These are phyloP conservation scores for Teratosphaeriaceae sp. DNA, from an alignment of 2,329 filamentous ascomycete genomes.

Conservation along the genomic window DNA sequence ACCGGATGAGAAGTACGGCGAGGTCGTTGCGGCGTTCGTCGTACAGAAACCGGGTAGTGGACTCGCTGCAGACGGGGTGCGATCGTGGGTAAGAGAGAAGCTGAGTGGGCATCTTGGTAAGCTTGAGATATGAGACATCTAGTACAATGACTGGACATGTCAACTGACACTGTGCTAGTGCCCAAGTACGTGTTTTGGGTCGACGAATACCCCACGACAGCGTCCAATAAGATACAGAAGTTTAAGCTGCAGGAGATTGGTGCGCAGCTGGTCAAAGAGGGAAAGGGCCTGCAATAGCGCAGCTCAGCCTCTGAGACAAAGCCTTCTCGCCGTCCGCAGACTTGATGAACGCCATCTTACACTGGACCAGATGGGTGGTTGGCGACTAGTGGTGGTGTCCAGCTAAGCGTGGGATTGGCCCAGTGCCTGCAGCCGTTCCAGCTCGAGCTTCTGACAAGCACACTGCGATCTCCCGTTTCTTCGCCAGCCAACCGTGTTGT, in stretches of 20 bases:
- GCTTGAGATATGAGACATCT: slow-evolving; percentile 13
- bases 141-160: too few relatives aligned
- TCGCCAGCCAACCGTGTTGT: too few relatives aligned
- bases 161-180: slow-evolving; percentile 38
- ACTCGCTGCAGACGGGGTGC: slow-evolving; percentile 54
- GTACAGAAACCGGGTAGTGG: slow-evolving; percentile 45
- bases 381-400: too few relatives aligned
- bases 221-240: slow-evolving; percentile 95
- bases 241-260: slow-evolving; percentile 72
- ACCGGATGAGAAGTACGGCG: slow-evolving; percentile 74
- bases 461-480: too few relatives aligned
- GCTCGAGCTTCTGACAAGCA: too few relatives aligned
- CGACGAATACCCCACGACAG: slow-evolving; percentile 83
- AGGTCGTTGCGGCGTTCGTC: slow-evolving; percentile 80
- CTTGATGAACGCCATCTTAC: too few relatives aligned
- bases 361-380: too few relatives aligned
- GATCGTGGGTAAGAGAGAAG: slow-evolving; percentile 63
- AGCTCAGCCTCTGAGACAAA: too few relatives aligned
- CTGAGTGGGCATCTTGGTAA: slow-evolving; percentile 64
- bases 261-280: slow-evolving; percentile 39
- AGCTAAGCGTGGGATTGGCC: too few relatives aligned
- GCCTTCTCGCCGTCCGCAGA: too few relatives aligned
- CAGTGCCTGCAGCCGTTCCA: not conserved
- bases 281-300: slow-evolving; percentile 23
- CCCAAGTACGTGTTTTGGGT: slow-evolving; percentile 89